Base-by-base conservation (phyloP, 1,139 yeast genomes). In the Geotrichum siamense region DNA sequence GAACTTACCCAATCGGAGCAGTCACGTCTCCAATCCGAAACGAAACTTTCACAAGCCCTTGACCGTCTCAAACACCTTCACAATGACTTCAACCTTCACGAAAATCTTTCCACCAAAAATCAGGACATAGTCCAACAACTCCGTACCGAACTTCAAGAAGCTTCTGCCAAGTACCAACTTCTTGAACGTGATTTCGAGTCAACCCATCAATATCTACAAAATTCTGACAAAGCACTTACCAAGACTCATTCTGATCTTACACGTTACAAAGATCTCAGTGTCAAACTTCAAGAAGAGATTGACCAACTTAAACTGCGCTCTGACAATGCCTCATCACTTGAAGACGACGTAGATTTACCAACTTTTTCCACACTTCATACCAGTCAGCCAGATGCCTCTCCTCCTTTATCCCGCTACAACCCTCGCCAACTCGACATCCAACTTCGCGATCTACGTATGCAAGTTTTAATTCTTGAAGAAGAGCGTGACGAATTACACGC, bases 381-480 rank as follows among this genome's bases (percentile, higher is more conserved):
- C 17, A 44, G 39, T n/a, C 38, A 43, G 5, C 25, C 32, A 5
- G 47, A 44, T 16, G 50, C 48, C 22, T 53, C 48, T 29, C 75
- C 72, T n/a, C 72, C 68, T 26, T n/a, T 6, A 12, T 10, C 37
- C 19, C 69, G 65, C 40, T 75, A 69, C 43, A 70, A 77, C 47
- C 75, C 72, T 52, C 85, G 85, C 32, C 89, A 82, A 54, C 81
- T 74, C 57, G 82, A 80, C 53, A 71, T 85, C 69, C 84, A 81
- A 62, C 72, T 86, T 37, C 79, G 83, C 56, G 95, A 86, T 56
- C 68, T 86, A 56, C 84, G 85, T 55, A 94, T 95, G 1, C 94
- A 85, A 59, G 69, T 86, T 55, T 82, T 75, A 55, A 82, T 86
- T 50, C 71, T 82, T 55, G 80, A 79, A 55, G 91, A 85, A 63